These are phyloP conservation scores for Magnusiomyces sp. DNA, from an alignment of 1,139 yeast species.

Conservation along the genomic window DNA sequence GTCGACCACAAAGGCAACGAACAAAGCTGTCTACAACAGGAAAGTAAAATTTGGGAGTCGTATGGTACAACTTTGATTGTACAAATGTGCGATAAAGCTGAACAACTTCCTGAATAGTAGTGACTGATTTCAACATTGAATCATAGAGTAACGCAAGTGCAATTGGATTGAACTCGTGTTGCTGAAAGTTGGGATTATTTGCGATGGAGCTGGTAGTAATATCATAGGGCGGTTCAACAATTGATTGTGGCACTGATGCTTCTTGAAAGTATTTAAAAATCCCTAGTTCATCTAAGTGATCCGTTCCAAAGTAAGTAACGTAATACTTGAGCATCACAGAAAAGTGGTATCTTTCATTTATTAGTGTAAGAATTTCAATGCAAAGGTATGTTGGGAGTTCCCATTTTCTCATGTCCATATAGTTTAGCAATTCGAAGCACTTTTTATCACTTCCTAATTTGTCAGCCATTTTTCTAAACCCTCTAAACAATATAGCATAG, in stretches of 20 bases:
- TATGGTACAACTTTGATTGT: background rate
- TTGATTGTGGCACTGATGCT: conserved; percentile 1
- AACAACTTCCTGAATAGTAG: conserved; percentile 1
- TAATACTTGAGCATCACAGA: conserved; percentile 18
- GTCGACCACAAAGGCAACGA: conserved; percentile 3
- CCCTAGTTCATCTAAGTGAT: conserved; percentile 12
- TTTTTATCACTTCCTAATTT: conserved; percentile 13
- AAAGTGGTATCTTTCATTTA: conserved; percentile 19
- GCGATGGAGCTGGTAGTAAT: background rate
- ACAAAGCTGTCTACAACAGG: conserved; percentile 9
- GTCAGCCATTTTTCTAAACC: conserved; percentile 17
- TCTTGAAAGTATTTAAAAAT: conserved; percentile 6
- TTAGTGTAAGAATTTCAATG: conserved; percentile 19
- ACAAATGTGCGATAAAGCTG: conserved; percentile 6
- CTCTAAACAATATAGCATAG: conserved; percentile 19
- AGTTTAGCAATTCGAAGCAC: conserved; percentile 21
- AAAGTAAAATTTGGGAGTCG: background rate
- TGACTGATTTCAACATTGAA: conserved; percentile 1
- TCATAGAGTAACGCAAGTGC: conserved; percentile 11
- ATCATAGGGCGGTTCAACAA: background rate
- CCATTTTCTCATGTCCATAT: conserved; percentile 14
- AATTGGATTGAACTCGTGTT: conserved; percentile 8
- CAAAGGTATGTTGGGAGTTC: conserved; percentile 14
- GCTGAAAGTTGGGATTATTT: background rate
- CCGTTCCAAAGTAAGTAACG: conserved; percentile 10